Conservation (phyloP, 495 filamentous ascomycete genomes). For the Chlorociboria aeruginascens region DNA sequence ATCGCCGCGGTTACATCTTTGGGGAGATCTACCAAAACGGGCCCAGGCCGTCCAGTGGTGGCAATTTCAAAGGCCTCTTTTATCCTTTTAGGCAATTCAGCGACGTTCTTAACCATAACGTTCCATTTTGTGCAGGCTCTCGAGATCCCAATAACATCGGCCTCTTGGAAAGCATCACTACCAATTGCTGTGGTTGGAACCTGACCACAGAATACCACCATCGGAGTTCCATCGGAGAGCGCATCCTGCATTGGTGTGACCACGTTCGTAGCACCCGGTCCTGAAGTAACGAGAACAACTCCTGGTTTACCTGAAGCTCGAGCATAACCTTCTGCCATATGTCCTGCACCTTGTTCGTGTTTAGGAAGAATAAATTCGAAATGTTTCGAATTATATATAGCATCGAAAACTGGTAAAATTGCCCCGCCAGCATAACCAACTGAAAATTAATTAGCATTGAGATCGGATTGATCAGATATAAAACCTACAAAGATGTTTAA, state of each 20-base stretch:
- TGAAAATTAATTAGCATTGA: constrained; percentile 16
- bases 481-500: constrained; percentile 82
- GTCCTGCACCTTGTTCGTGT: constrained; percentile 72
- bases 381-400: constrained; percentile 69
- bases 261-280: constrained; percentile 68
- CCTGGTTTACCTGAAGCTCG: constrained; percentile 63
- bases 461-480: constrained; percentile 3
- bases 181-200: constrained; percentile 61
- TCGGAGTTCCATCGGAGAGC: constrained; percentile 63
- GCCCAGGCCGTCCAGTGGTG: constrained; percentile 60
- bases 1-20: constrained; percentile 66
- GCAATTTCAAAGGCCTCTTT: constrained; percentile 83
- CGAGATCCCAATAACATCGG: constrained; percentile 66
- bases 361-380: constrained; percentile 70
- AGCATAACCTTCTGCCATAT: constrained; percentile 75
- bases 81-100: constrained; percentile 64
- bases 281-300: constrained; percentile 69
- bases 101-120: constrained; percentile 70
- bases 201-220: constrained; percentile 74
- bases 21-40: constrained; percentile 69
- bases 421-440: constrained; percentile 69
- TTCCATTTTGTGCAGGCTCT: constrained; percentile 78
- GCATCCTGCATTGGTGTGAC: constrained; percentile 72
- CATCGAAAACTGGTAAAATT: constrained; percentile 76
- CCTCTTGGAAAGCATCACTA: constrained; percentile 72